These are phyloP conservation scores for Pseudomassariella vexata DNA, from an alignment of 2,329 filamentous ascomycete species.

Conservation along the genomic window DNA sequence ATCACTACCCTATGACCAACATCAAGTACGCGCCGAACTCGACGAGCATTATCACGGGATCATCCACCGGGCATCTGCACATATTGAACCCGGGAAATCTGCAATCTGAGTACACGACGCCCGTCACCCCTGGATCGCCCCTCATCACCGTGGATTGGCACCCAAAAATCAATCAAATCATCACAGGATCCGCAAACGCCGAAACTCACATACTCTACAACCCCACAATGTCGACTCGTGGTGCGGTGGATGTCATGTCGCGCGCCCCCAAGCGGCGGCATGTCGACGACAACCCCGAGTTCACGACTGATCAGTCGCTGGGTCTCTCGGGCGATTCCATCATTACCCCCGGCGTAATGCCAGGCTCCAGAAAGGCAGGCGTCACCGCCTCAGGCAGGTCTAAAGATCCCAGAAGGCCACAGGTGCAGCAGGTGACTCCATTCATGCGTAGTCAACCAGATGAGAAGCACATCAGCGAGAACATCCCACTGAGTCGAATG, in stretches of 20 bases:
- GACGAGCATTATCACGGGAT: constrained; percentile 83
- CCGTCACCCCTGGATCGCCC: constrained; percentile 78
- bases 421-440: constrained; percentile 77
- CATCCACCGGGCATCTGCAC: constrained; percentile 77
- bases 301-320: constrained; percentile 77
- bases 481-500: constrained; percentile 87
- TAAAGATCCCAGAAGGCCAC: constrained; percentile 75
- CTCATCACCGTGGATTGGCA: constrained; percentile 89
- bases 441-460: constrained; percentile 89
- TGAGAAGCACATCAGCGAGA: constrained; percentile 79
- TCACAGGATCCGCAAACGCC: constrained; percentile 87
- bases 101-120: constrained; percentile 75
- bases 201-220: constrained; percentile 89
- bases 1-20: constrained; percentile 76
- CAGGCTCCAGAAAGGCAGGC: constrained; percentile 55
- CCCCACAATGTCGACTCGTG: constrained; percentile 72
- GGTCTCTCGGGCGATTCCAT: constrained; percentile 82
- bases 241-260: constrained; percentile 85
- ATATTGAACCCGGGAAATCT: constrained; percentile 92
- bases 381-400: constrained; percentile 73
- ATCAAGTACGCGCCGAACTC: constrained; percentile 85
- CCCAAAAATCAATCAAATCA: constrained; percentile 88
- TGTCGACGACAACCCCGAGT: constrained; percentile 83
- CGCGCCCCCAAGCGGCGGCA: constrained; percentile 92
- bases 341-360: constrained; percentile 59